Evolutionary conservation across 768 basidiomycete genomes (phyloP), one percentile per base, ranked within the genome.

Genomic region (Lactarius indigo): DNA sequence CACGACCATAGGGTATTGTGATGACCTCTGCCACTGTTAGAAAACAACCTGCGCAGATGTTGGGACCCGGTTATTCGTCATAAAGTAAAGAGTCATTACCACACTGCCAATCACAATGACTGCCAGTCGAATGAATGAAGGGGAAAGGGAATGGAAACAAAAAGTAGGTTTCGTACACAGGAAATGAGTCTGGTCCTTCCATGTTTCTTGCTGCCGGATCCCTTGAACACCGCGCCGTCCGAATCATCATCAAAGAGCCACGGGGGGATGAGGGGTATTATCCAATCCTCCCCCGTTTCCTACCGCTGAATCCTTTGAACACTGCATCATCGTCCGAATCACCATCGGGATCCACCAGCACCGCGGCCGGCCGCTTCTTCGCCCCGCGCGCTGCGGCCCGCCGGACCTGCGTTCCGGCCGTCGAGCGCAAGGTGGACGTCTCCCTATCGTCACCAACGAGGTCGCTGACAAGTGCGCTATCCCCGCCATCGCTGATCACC

Each of bases 261-360:
- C 35, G 15, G 37, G 15, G 37, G 5, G 15, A 39, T 18, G 8
- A 9, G 3, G 30, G 7, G 17, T 0, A 10, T 41, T 64, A 67
- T 52, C 66, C 55, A n/a, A 63, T 33, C 39, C 58, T 39, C 28
- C 69, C 58, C 42, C 58, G 60, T 33, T 74, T 73, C 75, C 78
- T 73, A 73, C 78, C 59, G 71, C 78, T 75, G 69, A 87, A 88
- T 18, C 88, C 87, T 69, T 82, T 84, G 76, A 89, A 90, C 30
- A 85, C 83, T 20, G 80, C 83, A 6, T 89, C 83, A 6, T 89
- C 86, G 70, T 89, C 89, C 12, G 86, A 88, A 73, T 88, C 88
- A 71, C 87, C 87, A 61, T 85, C 85, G 7, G 78, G 78, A 44
- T 85, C 75, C 12, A 71, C 70, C 17, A 73, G 59, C 42, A 39